Percentiles rank a stretch among this genome's conserved stretches.
Evolutionary conservation across 805 yeast genomes (phyloP).

Genomic region (Suhomyces sp.): DNA sequence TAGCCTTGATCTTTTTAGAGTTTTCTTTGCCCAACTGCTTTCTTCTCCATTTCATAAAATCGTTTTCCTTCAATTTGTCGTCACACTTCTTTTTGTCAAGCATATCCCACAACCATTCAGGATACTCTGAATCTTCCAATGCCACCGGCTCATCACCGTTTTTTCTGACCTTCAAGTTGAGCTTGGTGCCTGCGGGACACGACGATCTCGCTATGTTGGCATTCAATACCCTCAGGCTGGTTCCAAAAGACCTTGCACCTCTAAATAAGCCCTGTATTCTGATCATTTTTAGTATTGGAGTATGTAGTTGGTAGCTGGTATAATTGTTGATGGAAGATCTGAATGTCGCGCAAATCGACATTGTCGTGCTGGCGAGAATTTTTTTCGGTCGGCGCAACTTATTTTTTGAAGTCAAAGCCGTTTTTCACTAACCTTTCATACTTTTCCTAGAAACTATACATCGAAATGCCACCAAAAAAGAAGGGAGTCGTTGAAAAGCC

Average conservation of each 20-base stretch:
- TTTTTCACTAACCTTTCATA: constrained; percentile 3
- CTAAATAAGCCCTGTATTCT: constrained; percentile 1
- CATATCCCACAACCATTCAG: constrained; percentile 90
- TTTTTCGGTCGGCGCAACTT: neutral
- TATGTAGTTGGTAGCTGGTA: neutral
- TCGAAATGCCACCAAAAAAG: constrained; percentile 72
- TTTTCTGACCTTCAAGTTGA: constrained; percentile 71
- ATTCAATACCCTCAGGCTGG: neutral
- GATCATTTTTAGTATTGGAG: neutral
- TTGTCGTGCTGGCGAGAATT: neutral
- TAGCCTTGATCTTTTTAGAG: constrained; percentile 67
- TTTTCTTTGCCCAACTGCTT: constrained; percentile 67
- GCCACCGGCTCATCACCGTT: constrained; percentile 88
- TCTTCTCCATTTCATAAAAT: constrained; percentile 62
- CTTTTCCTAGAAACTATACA: neutral
- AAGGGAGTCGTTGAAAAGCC: constrained; percentile 62
- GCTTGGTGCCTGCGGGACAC: constrained; percentile 68
- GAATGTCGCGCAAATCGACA: neutral
- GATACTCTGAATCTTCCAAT: constrained; percentile 81
- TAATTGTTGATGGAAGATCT: neutral
- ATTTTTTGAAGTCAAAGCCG: neutral
- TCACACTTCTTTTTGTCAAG: constrained; percentile 65
- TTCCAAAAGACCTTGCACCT: neutral
- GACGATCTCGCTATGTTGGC: constrained; percentile 34
- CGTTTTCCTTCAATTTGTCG: constrained; percentile 54